phyloP scores from a whole-genome alignment of 371 early-diverging fungal genomes.

The Dichotomocladium elegans region DNA sequence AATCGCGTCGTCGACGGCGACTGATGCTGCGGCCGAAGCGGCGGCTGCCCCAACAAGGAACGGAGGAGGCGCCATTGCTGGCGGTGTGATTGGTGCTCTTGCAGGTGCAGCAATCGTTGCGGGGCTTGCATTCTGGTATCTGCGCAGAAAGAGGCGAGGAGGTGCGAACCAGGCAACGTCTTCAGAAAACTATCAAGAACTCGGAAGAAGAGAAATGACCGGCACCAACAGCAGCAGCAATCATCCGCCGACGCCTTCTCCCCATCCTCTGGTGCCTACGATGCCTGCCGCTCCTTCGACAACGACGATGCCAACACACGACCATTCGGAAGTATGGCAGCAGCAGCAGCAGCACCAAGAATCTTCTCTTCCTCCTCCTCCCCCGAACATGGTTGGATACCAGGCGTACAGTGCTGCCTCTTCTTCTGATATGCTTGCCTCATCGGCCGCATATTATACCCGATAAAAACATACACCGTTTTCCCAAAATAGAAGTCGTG shows the following conservation, averaged over 20 bases:
- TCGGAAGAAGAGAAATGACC: background rate
- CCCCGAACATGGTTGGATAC: slow-evolving; percentile 1
- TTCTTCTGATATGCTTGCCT: slow-evolving; percentile 5
- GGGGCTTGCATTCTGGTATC: background rate
- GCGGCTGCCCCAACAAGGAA: background rate
- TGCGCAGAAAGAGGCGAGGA: background rate
- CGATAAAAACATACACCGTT: background rate
- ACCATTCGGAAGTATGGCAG: background rate
- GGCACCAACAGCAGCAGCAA: background rate
- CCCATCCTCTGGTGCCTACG: too few relatives aligned
- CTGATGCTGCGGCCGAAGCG: background rate
- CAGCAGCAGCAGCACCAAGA: background rate
- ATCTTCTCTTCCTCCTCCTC: background rate
- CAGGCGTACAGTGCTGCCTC: slow-evolving; percentile 5
- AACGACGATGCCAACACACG: background rate
- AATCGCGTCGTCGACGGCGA: background rate
- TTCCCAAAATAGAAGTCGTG: too few relatives aligned
- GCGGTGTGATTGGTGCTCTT: background rate
- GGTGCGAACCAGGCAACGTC: background rate
- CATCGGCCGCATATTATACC: slow-evolving; percentile 1
- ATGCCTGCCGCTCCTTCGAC: background rate
- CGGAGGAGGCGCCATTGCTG: slow-evolving; percentile 2
- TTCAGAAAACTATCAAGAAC: background rate
- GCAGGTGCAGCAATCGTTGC: background rate
- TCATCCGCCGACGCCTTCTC: too few relatives aligned